These are phyloP conservation scores for Irpex rosettiformis DNA, from an alignment of 1,284 basidiomycete species.

Conservation along the genomic window DNA sequence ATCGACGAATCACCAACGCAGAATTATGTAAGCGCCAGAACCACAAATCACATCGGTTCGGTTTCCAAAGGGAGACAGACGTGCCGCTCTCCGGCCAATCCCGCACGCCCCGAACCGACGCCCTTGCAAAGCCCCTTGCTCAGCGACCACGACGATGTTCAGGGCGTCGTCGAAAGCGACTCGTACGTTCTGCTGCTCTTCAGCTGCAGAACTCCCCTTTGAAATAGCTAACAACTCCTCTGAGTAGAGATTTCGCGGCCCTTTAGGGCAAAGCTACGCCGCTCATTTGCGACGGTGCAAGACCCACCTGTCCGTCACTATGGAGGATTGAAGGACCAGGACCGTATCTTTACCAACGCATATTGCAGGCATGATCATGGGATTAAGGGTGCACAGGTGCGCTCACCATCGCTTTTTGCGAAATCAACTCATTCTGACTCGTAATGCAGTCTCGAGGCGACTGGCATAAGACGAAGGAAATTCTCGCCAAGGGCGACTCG, in stretches of 20 bases:
- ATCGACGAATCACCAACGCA: neutral
- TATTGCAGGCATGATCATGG: slow-evolving; percentile 85
- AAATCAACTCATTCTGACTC: neutral
- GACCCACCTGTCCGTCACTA: slow-evolving; percentile 82
- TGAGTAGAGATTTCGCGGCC: slow-evolving; percentile 36
- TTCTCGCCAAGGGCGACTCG: slow-evolving; percentile 91
- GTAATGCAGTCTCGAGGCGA: slow-evolving; percentile 78
- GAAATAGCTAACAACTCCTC: neutral
- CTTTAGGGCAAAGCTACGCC: slow-evolving; percentile 35
- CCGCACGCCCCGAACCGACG: slow-evolving; percentile 2
- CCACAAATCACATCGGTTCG: neutral
- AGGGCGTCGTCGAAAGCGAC: slow-evolving; percentile 28
- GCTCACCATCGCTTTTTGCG: slow-evolving; percentile 8
- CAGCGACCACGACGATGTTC: slow-evolving; percentile 28
- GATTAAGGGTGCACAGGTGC: slow-evolving; percentile 84
- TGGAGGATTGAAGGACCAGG: slow-evolving; percentile 91
- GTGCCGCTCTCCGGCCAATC: slow-evolving; percentile 2
- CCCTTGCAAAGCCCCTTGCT: neutral
- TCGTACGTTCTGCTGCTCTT: slow-evolving; percentile 19
- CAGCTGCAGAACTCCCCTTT: neutral
- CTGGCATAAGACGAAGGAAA: slow-evolving; percentile 98
- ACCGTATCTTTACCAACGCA: slow-evolving; percentile 89
- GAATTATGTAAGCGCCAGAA: neutral
- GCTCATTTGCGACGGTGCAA: slow-evolving; percentile 74
- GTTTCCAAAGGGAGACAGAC: neutral